These are phyloP conservation scores for Escovopsis weberi DNA, from an alignment of 2,329 filamentous ascomycete species.

Conservation along the genomic window DNA sequence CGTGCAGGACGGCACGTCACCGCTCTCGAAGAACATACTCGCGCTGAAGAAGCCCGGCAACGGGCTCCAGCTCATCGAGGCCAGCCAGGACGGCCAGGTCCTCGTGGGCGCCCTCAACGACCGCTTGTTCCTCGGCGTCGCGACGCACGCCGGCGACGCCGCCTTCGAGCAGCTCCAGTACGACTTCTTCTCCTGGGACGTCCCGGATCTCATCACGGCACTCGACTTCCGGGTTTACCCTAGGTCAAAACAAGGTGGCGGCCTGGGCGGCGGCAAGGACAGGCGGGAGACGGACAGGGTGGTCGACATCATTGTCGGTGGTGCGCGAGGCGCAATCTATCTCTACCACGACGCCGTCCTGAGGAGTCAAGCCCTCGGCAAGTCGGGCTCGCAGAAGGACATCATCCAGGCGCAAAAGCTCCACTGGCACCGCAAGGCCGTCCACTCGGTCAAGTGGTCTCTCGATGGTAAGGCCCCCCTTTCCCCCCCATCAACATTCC, in stretches of 20 bases:
- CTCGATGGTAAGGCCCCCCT: slow-evolving; percentile 53
- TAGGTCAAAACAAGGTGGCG: slow-evolving; percentile 5
- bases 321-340: slow-evolving; percentile 60
- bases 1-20: slow-evolving; percentile 14
- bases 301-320: slow-evolving; percentile 67
- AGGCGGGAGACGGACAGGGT: slow-evolving; percentile 19
- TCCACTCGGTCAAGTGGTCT: slow-evolving; percentile 82
- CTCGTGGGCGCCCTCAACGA: slow-evolving; percentile 31
- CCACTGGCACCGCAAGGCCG: slow-evolving; percentile 83
- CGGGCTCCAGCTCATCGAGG: slow-evolving; percentile 28
- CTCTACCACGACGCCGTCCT: slow-evolving; percentile 64
- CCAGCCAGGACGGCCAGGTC: slow-evolving; percentile 39
- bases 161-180: slow-evolving; percentile 24
- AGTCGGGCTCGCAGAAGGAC: slow-evolving; percentile 26
- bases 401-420: slow-evolving; percentile 48
- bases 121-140: slow-evolving; percentile 21
- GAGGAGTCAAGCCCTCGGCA: slow-evolving; percentile 34
- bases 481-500: neutral
- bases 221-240: slow-evolving; percentile 43
- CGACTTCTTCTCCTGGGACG: slow-evolving; percentile 43
- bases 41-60: slow-evolving; percentile 20
- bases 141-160: slow-evolving; percentile 10
- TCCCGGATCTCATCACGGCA: slow-evolving; percentile 49
- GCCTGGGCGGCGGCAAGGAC: slow-evolving; percentile 9
- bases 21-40: slow-evolving; percentile 21